A percentile compares a stretch with the other conserved stretches of the same genome.
Evolutionary conservation across 495 filamentous ascomycete species (phyloP).

Genomic region (Venustampulla echinocandica): DNA sequence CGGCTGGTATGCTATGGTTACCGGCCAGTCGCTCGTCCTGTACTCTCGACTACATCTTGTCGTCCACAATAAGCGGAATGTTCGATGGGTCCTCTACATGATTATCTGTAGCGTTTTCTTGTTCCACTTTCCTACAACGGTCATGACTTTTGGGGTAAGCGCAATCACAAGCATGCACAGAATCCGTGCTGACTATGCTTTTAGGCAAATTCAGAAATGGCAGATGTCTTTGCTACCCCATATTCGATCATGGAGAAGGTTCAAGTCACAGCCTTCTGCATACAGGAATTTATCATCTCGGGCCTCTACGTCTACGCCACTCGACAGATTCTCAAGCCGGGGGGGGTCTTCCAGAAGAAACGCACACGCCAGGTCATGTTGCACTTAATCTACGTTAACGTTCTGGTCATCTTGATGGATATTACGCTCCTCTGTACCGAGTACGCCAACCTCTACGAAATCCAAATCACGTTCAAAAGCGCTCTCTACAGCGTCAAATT

Average conservation of each 20-base stretch:
- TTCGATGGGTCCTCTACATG: conserved; percentile 47
- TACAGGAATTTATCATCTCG: conserved; percentile 53
- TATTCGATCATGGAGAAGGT: conserved; percentile 51
- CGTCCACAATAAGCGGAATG: conserved; percentile 36
- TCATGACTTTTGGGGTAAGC: conserved; percentile 22
- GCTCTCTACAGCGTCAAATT: conserved; percentile 31
- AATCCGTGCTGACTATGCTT: not conserved
- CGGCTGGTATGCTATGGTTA: conserved; percentile 59
- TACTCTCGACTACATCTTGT: conserved; percentile 61
- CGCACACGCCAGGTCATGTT: conserved; percentile 7
- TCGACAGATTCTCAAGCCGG: conserved; percentile 36
- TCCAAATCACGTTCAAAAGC: conserved; percentile 26
- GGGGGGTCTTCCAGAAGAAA: conserved; percentile 6
- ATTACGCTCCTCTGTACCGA: conserved; percentile 21
- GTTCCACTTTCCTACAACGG: conserved; percentile 49
- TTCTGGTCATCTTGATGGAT: conserved; percentile 22
- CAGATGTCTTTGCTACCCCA: conserved; percentile 8
- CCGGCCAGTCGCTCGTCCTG: conserved; percentile 56
- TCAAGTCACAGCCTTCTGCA: conserved; percentile 47
- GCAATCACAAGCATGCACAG: not conserved
- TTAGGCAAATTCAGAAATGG: conserved; percentile 6
- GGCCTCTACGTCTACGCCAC: conserved; percentile 50
- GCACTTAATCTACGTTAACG: conserved; percentile 24
- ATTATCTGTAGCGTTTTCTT: conserved; percentile 49
- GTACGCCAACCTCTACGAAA: conserved; percentile 22